A percentile compares a stretch with the other conserved stretches of the same genome.
These are phyloP conservation scores for Mimosa bimucronata DNA, from an alignment of 306 rosid genomes.

Conservation along the genomic window DNA sequence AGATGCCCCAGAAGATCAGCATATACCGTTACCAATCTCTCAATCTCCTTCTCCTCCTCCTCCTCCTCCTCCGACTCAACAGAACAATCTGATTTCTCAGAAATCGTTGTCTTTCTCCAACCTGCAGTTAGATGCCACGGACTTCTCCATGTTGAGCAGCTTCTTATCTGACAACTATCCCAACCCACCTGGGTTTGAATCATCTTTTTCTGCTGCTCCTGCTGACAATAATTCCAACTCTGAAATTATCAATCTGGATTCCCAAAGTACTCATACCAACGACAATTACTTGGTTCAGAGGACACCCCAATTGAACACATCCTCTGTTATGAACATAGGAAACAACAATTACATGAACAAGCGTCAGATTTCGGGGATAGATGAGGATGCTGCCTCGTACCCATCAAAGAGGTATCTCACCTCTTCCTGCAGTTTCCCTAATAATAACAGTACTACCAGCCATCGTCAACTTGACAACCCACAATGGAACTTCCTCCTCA, in stretches of 20 bases:
- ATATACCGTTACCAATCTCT: not conserved
- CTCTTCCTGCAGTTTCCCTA: conserved; percentile 51
- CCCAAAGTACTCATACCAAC: conserved; percentile 22
- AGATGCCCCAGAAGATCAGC: conserved; percentile 38
- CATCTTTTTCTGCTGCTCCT: conserved; percentile 32
- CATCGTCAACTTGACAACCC: conserved; percentile 42
- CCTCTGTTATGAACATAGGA: conserved; percentile 34
- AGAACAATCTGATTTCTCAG: conserved; percentile 47
- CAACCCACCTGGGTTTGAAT: conserved; percentile 39
- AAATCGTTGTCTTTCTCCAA: conserved; percentile 64
- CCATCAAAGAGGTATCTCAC: conserved; percentile 51
- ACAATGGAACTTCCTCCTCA: conserved; percentile 45
- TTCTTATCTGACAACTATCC: conserved; percentile 53
- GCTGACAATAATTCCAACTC: conserved; percentile 9
- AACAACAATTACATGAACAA: conserved; percentile 37
- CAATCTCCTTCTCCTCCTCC: conserved; percentile 1
- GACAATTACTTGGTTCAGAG: conserved; percentile 37
- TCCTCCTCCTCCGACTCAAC: conserved; percentile 10
- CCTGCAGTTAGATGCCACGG: conserved; percentile 60
- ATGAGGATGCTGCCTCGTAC: conserved; percentile 35
- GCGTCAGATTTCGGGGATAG: conserved; percentile 46
- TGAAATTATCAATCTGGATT: conserved; percentile 30
- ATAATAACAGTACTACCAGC: conserved; percentile 4
- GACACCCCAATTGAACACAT: conserved; percentile 39
- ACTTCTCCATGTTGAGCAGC: conserved; percentile 56